Evolutionary conservation across 306 rosid genomes (phyloP), one percentile per base, ranked within the genome.

Genomic region (Cicer pinnatifidum): DNA sequence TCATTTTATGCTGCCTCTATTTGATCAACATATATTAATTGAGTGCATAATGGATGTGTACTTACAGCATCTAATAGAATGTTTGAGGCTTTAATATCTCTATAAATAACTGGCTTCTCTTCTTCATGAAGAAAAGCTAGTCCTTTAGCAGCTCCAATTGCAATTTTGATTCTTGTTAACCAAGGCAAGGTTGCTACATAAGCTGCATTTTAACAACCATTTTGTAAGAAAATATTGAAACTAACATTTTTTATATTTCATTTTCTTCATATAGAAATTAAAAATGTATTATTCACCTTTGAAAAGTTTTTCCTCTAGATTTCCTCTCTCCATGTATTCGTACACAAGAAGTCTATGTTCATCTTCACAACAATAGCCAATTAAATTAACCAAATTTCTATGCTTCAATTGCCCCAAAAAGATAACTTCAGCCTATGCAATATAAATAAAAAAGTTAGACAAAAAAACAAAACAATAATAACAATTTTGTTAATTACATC

Each of bases 351-450:
- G 93, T 78, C 99, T 84, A 6, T 95, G 76, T 33, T 90, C 95
- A 75, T 95, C 97, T 82, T 95, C 97, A 46, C 90, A 83, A 85
- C 97, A 91, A 58, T 95, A 90, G 1, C 97, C 99, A 71, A 95
- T 82, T 84, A 95, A 86, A 74, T 88, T 95, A 11, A 95, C 97
- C 61, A 91, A 88, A 87, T 95, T 86, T 6, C 85, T 80, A 81
- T 95, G 97, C 84, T 83, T 90, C 84, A 95, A 41, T 77, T 91
- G 97, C 71, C 99, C 99, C 76, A 95, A 90, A 82, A 88, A 83
- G 7, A 94, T 72, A 15, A 94, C 99, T 77, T 94, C 99, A 61
- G 99, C 88, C 99, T 94, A 59, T 66, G 12, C 1, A 65, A 7
- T 8, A 17, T 3, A 47, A 75, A 10, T 7, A 6, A 8, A 13